Evolutionary conservation across 371 early-diverging fungal species (phyloP).

Genomic region (Mortierella sp.): DNA sequence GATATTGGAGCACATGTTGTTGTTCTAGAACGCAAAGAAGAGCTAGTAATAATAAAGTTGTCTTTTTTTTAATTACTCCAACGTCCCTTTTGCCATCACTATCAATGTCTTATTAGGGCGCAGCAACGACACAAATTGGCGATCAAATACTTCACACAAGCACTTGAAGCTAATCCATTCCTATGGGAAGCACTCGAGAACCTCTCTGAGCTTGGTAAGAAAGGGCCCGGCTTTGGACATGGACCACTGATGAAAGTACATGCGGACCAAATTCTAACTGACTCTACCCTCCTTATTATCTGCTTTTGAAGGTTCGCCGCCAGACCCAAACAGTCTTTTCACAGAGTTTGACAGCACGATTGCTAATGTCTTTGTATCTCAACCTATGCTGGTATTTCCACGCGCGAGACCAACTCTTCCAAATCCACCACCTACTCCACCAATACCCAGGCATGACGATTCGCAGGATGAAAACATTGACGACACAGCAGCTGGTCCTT

Average conservation of each 20-base stretch:
- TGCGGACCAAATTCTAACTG: slow-evolving; percentile 15
- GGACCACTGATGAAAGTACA: not conserved
- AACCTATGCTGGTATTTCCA: not conserved
- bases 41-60: slow-evolving; percentile 12
- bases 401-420: slow-evolving; percentile 9
- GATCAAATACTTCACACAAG: slow-evolving; percentile 57
- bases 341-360: slow-evolving; percentile 26
- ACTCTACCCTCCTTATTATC: not conserved
- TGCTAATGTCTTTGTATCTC: not conserved
- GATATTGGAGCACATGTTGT: not conserved
- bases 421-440: not conserved
- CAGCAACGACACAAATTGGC: slow-evolving; percentile 62
- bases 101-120: slow-evolving; percentile 42
- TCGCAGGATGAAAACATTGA: slow-evolving; percentile 22
- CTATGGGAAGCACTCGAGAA: slow-evolving; percentile 71
- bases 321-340: slow-evolving; percentile 34
- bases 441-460: not conserved
- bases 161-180: slow-evolving; percentile 69
- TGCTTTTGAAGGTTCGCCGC: slow-evolving; percentile 27
- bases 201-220: slow-evolving; percentile 69
- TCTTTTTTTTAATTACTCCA: not conserved
- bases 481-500: not conserved
- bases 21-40: not conserved
- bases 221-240: not conserved
- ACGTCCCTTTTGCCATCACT: not conserved